These are phyloP conservation scores for Excoecaria cochinchinensis DNA, from an alignment of 345 rosid species.

Conservation along the genomic window DNA sequence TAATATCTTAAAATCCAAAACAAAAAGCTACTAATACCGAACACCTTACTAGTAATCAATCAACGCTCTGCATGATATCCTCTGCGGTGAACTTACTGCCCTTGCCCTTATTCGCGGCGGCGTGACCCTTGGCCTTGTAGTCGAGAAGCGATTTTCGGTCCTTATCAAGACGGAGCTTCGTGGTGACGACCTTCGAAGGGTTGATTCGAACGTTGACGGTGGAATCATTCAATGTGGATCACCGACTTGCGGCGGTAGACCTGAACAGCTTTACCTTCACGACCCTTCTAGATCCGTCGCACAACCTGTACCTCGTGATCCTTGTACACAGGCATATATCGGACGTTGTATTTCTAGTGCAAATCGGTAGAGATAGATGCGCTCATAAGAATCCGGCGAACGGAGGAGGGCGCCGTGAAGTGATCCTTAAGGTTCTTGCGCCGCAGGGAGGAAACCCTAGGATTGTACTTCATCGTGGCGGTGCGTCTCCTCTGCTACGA, in stretches of 20 bases:
- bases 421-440: slow-evolving; percentile 83
- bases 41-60: slow-evolving; percentile 16
- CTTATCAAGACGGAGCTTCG: slow-evolving; percentile 75
- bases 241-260: slow-evolving; percentile 83
- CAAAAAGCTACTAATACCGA: not conserved
- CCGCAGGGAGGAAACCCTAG: slow-evolving; percentile 67
- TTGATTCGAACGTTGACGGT: slow-evolving; percentile 73
- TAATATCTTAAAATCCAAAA: slow-evolving; percentile 2
- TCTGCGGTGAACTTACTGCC: slow-evolving; percentile 72
- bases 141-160: slow-evolving; percentile 67
- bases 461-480: slow-evolving; percentile 65
- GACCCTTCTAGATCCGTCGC: slow-evolving; percentile 76
- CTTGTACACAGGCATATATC: slow-evolving; percentile 77
- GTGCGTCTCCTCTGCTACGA: slow-evolving; percentile 4
- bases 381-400: slow-evolving; percentile 74
- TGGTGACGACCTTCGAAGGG: slow-evolving; percentile 67
- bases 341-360: slow-evolving; percentile 75
- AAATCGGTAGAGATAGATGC: slow-evolving; percentile 64
- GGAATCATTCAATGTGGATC: slow-evolving; percentile 76
- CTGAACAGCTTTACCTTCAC: slow-evolving; percentile 76
- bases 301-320: slow-evolving; percentile 85
- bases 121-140: slow-evolving; percentile 76
- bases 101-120: slow-evolving; percentile 73
- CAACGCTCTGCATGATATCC: slow-evolving; percentile 80
- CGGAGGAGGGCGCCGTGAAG: slow-evolving; percentile 67